Conservation (phyloP, 1,284 basidiomycete species). For the Cutaneotrichosporon cyanovorans region DNA sequence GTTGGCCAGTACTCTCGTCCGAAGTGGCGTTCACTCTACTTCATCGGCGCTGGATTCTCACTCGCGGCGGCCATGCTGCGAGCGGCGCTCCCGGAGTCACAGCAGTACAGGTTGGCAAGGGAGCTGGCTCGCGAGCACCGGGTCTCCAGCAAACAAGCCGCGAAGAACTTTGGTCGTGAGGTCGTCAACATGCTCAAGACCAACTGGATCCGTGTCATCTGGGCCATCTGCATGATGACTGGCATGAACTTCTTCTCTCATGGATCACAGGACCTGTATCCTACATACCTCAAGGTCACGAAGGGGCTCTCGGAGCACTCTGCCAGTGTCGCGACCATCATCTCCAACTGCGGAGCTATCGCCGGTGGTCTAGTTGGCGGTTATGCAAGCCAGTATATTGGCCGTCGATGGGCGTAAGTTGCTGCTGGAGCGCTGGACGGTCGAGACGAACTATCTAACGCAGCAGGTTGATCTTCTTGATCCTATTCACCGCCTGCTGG, state of each 20-base stretch:
- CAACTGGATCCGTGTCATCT: constrained; percentile 78
- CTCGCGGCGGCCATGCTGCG: constrained; percentile 67
- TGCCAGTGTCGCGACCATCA: constrained; percentile 80
- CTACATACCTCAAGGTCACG: constrained; percentile 59
- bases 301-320: constrained; percentile 50
- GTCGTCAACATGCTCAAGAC: constrained; percentile 63
- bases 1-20: constrained; percentile 42
- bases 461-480: constrained; percentile 20
- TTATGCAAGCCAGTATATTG: constrained; percentile 70
- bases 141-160: constrained; percentile 49
- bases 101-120: constrained; percentile 55
- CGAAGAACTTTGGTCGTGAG: constrained; percentile 65
- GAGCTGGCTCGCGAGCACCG: constrained; percentile 35
- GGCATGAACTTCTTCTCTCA: constrained; percentile 87
- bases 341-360: constrained; percentile 61
- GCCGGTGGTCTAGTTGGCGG: constrained; percentile 72
- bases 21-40: constrained; percentile 51
- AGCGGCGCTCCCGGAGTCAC: constrained; percentile 68
- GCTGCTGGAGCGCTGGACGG: constrained; percentile 36
- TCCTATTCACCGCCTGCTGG: constrained; percentile 48
- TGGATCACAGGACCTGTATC: constrained; percentile 59
- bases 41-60: constrained; percentile 59
- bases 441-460: too few species aligned
- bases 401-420: constrained; percentile 58
- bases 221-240: constrained; percentile 55